Evolutionary conservation across 495 filamentous ascomycete genomes (phyloP).

Genomic region (Penicillium lividum): DNA sequence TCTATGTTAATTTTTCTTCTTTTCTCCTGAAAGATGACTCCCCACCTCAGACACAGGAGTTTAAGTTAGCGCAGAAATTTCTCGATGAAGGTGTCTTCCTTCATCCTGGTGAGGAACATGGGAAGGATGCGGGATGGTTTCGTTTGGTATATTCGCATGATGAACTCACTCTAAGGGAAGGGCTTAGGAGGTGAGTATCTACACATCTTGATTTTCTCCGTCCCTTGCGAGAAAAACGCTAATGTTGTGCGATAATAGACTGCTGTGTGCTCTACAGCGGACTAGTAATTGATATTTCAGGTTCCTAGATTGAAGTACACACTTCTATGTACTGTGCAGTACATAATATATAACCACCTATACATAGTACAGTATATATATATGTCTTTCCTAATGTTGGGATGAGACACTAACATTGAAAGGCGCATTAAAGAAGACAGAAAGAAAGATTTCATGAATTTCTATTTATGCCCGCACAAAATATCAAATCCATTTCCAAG

Average conservation of each 20-base stretch:
- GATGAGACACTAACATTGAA: background rate
- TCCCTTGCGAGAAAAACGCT: background rate
- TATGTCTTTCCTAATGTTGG: too few species aligned
- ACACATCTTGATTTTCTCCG: background rate
- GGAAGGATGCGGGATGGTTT: conserved; percentile 49
- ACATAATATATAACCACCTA: too few species aligned
- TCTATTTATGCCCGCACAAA: background rate
- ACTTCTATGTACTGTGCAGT: too few species aligned
- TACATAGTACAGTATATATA: too few species aligned
- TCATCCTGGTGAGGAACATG: conserved; percentile 42
- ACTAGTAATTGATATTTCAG: background rate
- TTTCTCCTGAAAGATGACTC: conserved; percentile 20
- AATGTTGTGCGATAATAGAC: background rate
- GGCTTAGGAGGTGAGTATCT: conserved; percentile 30
- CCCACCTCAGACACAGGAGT: conserved; percentile 25
- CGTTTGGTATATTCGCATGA: conserved; percentile 46
- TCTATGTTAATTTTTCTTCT: conserved; percentile 50
- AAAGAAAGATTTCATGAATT: background rate
- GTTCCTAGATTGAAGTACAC: too few species aligned
- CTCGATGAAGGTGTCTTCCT: conserved; percentile 46
- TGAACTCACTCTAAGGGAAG: conserved; percentile 32
- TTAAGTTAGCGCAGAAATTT: conserved; percentile 38
- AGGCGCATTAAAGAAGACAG: background rate
- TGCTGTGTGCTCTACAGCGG: background rate
- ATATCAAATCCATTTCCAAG: background rate